Evolutionary conservation across 1,139 yeast species (phyloP).

Genomic region (Nakaseomyces uthaithaninus): DNA sequence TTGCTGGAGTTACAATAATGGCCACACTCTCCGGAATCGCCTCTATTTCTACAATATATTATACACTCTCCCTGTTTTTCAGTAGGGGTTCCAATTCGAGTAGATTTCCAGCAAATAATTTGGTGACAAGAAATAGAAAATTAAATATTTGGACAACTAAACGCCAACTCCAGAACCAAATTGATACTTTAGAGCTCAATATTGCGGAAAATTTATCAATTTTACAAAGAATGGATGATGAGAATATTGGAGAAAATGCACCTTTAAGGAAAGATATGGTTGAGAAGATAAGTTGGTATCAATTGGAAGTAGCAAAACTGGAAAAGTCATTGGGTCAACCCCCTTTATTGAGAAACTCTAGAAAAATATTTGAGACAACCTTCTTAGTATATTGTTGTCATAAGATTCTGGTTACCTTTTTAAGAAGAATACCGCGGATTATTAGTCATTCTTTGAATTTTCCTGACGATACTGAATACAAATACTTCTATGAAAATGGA

Average conservation of each 20-base stretch:
- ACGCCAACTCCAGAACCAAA: conserved; percentile 15
- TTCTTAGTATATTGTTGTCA: conserved; percentile 28
- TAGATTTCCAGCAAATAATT: conserved; percentile 6
- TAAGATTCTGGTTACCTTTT: conserved; percentile 23
- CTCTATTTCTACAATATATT: conserved; percentile 59
- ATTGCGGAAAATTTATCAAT: conserved; percentile 17
- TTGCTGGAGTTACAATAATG: conserved; percentile 65
- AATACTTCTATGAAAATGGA: conserved; percentile 14
- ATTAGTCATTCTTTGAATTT: conserved; percentile 14
- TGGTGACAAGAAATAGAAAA: conserved; percentile 12
- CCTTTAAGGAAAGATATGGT: conserved; percentile 16
- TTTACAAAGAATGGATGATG: conserved; percentile 14
- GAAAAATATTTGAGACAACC: conserved; percentile 19
- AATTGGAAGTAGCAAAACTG: conserved; percentile 24
- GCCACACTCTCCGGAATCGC: conserved; percentile 70
- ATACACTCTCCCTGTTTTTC: conserved; percentile 25
- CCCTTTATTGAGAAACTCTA: conserved; percentile 13
- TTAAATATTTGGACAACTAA: conserved; percentile 23
- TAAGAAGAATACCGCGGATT: conserved; percentile 23
- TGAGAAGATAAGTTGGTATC: conserved; percentile 25
- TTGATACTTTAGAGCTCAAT: conserved; percentile 17
- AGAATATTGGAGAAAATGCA: conserved; percentile 11
- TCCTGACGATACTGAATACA: conserved; percentile 21
- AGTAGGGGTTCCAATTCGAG: conserved; percentile 12
- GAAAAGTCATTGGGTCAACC: conserved; percentile 19